Evolutionary conservation across 768 basidiomycete species (phyloP).

Genomic region (Mycena pura): DNA sequence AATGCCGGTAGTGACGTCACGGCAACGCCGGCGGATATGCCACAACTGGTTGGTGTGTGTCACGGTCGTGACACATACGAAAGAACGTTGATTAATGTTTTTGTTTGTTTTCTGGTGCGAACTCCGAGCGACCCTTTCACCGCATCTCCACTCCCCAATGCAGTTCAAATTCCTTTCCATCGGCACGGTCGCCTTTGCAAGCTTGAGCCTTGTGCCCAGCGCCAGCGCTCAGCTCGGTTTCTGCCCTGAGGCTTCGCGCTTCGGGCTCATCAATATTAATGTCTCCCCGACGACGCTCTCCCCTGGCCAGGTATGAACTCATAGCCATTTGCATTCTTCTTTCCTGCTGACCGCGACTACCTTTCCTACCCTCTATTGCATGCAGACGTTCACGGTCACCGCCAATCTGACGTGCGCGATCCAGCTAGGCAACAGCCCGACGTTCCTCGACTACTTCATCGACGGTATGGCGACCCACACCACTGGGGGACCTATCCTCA

Average conservation of each 20-base stretch:
- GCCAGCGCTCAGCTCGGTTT: constrained; percentile 5
- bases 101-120: no score
- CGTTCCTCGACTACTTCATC: constrained; percentile 23
- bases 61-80: no score
- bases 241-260: constrained; percentile 23
- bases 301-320: constrained; percentile 14
- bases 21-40: no score
- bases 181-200: background rate
- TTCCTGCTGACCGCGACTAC: background rate
- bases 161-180: constrained; percentile 12
- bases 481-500: constrained; percentile 13
- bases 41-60: no score
- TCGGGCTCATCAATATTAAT: background rate
- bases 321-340: background rate
- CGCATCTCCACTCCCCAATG: no score
- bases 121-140: no score
- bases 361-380: background rate
- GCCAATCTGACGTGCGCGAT: constrained; percentile 23
- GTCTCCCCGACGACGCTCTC: constrained; percentile 22
- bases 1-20: no score
- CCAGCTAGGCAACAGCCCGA: constrained; percentile 22
- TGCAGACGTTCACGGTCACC: constrained; percentile 18
- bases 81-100: no score
- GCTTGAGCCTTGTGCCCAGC: background rate
- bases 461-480: background rate